These are phyloP conservation scores for Gynandropsis gynandra DNA, from an alignment of 345 rosid species.

Conservation along the genomic window DNA sequence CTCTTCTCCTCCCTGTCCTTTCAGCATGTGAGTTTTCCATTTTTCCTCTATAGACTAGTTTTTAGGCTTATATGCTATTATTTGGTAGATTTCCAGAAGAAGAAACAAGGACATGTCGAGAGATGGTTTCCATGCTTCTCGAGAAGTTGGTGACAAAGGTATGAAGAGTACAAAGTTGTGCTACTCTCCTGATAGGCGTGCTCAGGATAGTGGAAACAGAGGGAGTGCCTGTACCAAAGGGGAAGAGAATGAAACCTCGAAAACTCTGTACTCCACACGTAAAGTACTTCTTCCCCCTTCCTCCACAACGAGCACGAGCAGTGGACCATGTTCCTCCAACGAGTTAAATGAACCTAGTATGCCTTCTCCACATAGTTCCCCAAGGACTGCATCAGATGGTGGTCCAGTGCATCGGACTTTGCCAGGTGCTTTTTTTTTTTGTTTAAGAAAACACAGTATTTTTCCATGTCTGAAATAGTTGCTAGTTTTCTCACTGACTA, in stretches of 20 bases:
- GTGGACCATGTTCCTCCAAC: conserved; percentile 72
- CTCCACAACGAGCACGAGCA: conserved; percentile 52
- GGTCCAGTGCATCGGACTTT: conserved; percentile 63
- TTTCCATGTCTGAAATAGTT: neutral
- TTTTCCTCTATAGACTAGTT: neutral
- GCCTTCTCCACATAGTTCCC: conserved; percentile 56
- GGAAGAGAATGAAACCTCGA: conserved; percentile 39
- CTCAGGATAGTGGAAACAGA: conserved; percentile 41
- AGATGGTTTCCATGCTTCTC: conserved; percentile 39
- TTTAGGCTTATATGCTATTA: conserved; percentile 20
- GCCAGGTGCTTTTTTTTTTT: conserved; percentile 41
- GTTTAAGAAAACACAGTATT: neutral
- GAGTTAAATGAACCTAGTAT: conserved; percentile 56
- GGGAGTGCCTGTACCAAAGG: conserved; percentile 36
- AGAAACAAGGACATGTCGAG: conserved; percentile 64
- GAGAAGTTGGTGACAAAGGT: conserved; percentile 55
- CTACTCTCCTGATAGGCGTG: conserved; percentile 56
- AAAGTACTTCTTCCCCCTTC: conserved; percentile 33
- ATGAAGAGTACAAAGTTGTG: conserved; percentile 43
- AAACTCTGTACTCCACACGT: conserved; percentile 24
- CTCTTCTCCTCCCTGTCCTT: conserved; percentile 1
- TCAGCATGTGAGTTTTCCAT: neutral
- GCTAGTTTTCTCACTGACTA: neutral
- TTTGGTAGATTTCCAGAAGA: conserved; percentile 57
- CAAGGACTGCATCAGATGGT: conserved; percentile 40